Evolutionary conservation across 176 grass and related monocot species (phyloP), one percentile per base, ranked within the genome.

Genomic region (Bromus sterilis): DNA sequence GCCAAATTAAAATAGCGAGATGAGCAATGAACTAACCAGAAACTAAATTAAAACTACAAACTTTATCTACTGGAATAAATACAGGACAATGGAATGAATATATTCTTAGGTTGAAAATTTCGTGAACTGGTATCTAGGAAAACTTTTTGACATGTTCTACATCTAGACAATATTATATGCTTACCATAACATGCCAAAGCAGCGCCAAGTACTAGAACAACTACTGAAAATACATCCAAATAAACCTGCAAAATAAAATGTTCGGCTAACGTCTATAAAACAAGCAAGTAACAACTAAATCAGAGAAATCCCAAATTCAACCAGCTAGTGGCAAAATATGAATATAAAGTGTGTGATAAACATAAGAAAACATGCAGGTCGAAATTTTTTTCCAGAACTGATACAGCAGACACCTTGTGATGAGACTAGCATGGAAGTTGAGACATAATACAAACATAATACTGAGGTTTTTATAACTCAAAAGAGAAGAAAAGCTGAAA

Each of bases 131-230:
- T 31, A 79, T 78, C 29, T 76, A 64, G 37, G 36, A 57, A 41
- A 71, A 66, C 56, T 39, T 42, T 30, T 56, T 42, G 76, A 40
- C 59, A 53, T 75, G 29, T 1, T 36, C 9, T 44, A 71, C 23
- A 84, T 29, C 46, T 77, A 74, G 61, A 51, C 16, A 74, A 56
- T 74, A 74, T 74, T 18, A 64, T 15, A 81, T 84, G 68, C 83
- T 94, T 78, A 99, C 97, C 97, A 71, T 99, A 99, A 89, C 93
- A 92, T 64, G 91, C 83, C 82, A 99, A 69, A 80, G 91, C 97
- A 83, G 80, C 83, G 18, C 89, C 97, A 65, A 94, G 76, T 75
- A 99, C 57, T 82, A 99, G 80, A 86, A 85, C 74, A 61, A 90
- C 89, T 72, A 88, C 85, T 88, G 97, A 96, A 92, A 96, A 96